Evolutionary conservation across 83 land plant genomes (phyloP).

Genomic region (Diphasiastrum complanatum): DNA sequence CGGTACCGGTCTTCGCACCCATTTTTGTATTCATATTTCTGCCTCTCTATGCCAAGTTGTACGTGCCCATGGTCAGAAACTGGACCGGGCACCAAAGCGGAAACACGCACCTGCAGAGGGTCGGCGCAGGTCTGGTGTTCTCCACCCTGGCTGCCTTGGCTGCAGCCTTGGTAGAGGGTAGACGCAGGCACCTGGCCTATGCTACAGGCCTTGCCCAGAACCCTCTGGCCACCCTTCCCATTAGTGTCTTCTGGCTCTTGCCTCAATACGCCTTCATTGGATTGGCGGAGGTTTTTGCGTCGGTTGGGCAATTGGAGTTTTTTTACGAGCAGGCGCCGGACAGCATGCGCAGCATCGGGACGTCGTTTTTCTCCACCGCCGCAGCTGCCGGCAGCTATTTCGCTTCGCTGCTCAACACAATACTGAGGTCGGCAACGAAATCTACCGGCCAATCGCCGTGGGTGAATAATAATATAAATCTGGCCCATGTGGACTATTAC

Average conservation of each 20-base stretch:
- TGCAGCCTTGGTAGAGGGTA: slow-evolving; percentile 59
- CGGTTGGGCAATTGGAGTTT: slow-evolving; percentile 51
- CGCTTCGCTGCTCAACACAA: slow-evolving; percentile 47
- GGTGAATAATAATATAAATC: slow-evolving; percentile 39
- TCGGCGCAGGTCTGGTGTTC: slow-evolving; percentile 40
- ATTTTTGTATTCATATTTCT: slow-evolving; percentile 38
- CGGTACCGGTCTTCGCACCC: slow-evolving; percentile 30
- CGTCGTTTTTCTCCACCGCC: slow-evolving; percentile 40
- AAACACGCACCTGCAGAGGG: slow-evolving; percentile 42
- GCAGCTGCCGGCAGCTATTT: slow-evolving; percentile 41
- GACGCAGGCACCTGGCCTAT: slow-evolving; percentile 35
- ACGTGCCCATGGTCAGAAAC: slow-evolving; percentile 46
- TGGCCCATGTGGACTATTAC: slow-evolving; percentile 43
- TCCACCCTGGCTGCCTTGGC: slow-evolving; percentile 35
- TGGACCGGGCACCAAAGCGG: slow-evolving; percentile 44
- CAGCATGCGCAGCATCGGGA: slow-evolving; percentile 50
- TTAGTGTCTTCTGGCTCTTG: slow-evolving; percentile 63
- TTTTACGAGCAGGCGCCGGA: slow-evolving; percentile 68
- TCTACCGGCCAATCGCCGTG: slow-evolving; percentile 25
- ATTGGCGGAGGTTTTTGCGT: slow-evolving; percentile 41
- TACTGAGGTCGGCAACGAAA: slow-evolving; percentile 35
- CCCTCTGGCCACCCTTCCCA: slow-evolving; percentile 29
- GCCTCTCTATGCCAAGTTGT: slow-evolving; percentile 31
- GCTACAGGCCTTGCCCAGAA: slow-evolving; percentile 28
- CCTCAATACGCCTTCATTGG: slow-evolving; percentile 56